Percentiles rank a stretch among this genome's conserved stretches.
phyloP scores from a whole-genome alignment of 305 asterid species.

The Nicotiana rustica region DNA sequence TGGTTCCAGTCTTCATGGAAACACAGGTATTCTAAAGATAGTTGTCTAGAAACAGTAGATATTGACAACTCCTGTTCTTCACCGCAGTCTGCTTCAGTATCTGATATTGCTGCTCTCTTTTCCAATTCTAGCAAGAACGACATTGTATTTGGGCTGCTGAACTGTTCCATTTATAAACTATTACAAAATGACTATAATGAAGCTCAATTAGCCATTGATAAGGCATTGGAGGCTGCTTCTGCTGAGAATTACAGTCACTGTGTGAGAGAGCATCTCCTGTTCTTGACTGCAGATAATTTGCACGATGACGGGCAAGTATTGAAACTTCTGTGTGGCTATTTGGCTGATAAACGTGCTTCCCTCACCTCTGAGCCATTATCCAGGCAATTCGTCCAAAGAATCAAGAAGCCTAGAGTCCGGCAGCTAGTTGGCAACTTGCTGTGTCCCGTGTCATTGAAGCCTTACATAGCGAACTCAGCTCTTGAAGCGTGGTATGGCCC shows the following conservation, averaged over 20 bases:
- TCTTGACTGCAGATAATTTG: constrained; percentile 37
- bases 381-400: constrained; percentile 46
- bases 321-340: constrained; percentile 43
- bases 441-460: constrained; percentile 46
- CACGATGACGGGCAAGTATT: constrained; percentile 31
- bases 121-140: constrained; percentile 43
- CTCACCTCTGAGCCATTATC: constrained; percentile 45
- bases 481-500: constrained; percentile 52
- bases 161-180: constrained; percentile 49
- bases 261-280: constrained; percentile 51
- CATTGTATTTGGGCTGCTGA: constrained; percentile 51
- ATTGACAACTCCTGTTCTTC: constrained; percentile 31
- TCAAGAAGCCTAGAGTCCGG: constrained; percentile 49
- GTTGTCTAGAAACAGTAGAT: constrained; percentile 28
- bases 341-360: constrained; percentile 48
- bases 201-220: constrained; percentile 48
- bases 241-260: constrained; percentile 50
- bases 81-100: constrained; percentile 36
- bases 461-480: constrained; percentile 44
- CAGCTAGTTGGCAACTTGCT: constrained; percentile 50
- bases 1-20: constrained; percentile 48
- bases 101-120: constrained; percentile 44
- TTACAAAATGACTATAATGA: constrained; percentile 47
- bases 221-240: constrained; percentile 49
- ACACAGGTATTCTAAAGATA: constrained; percentile 32